Base-by-base conservation (phyloP, 345 rosid genomes). In the Brassica carinata region DNA sequence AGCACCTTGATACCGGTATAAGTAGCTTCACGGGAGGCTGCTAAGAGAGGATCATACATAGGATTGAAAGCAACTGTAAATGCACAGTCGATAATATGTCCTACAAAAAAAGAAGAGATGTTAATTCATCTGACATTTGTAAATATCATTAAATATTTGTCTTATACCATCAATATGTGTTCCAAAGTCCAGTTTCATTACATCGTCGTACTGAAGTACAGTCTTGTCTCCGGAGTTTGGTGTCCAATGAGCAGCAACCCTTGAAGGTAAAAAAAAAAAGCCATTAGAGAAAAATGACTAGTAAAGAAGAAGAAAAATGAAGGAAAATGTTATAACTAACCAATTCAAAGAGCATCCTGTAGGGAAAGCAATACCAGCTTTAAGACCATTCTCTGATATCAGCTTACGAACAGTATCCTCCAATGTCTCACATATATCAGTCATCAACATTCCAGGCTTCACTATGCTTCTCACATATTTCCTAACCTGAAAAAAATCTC, bases 191-290 rank as follows among this genome's bases (percentile, higher is more conserved):
- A 96, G 82, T 84, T 96, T 93, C 98, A 96, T 90, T 57, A 96
- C 98, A 83, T 92, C 97, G 64, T 93, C 98, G 70, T 93, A 92
- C 89, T 93, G 91, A 83, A 96, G 99, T 58, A 96, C 94, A 76
- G 99, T 93, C 82, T 92, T 90, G 73, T 96, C 99, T 79, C 99
- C 97, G 1, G 92, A 71, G 86, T 96, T 96, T 7, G 99, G 99
- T 62, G 99, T 92, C 99, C 99, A 93, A 62, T 96, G 98, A 62
- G 99, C 98, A 82, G 97, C 99, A 27, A 96, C 95, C 97, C 99
- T 92, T 78, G 55, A 69, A 45, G 72, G 45, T 26, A 45, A 59
- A 48, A 76, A 65, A 40, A 40, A 43, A 43, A 43, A 43, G 38
- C 73, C 79, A 57, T 17, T 55, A 78, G 74, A 68, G 81, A 69